phyloP scores from a whole-genome alignment of 306 rosid species.

The Ziziphus jujuba region DNA sequence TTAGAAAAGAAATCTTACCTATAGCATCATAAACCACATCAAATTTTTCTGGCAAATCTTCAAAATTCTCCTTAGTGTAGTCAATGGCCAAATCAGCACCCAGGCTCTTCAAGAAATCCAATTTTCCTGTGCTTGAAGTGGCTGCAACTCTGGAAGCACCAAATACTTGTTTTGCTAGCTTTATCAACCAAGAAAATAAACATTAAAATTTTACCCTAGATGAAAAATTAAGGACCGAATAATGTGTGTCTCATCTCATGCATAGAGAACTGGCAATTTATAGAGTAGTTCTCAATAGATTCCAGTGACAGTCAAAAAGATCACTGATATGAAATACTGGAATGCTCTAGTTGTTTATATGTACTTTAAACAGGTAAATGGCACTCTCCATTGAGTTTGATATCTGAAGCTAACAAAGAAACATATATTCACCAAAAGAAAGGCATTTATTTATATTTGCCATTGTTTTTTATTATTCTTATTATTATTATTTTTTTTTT shows the following conservation, averaged over 20 bases:
- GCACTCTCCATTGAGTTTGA: background rate
- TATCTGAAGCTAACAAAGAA: background rate
- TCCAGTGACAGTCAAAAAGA: too few relatives aligned
- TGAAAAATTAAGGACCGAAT: background rate
- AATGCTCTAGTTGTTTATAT: too few relatives aligned
- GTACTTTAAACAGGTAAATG: too few relatives aligned
- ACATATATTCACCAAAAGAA: too few relatives aligned
- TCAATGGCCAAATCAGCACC: slow-evolving; percentile 91
- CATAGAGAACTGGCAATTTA: too few relatives aligned
- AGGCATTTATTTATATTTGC: background rate
- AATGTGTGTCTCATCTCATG: too few relatives aligned
- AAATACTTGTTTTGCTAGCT: slow-evolving; percentile 91
- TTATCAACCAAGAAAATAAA: slow-evolving; percentile 11
- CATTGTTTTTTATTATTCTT: background rate
- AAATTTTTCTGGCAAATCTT: slow-evolving; percentile 79
- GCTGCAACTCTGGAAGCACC: slow-evolving; percentile 94
- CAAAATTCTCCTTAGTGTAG: slow-evolving; percentile 83
- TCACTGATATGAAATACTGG: too few relatives aligned
- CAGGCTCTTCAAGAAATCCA: slow-evolving; percentile 77
- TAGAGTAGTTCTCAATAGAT: too few relatives aligned
- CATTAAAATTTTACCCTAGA: background rate
- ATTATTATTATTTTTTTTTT: too few relatives aligned
- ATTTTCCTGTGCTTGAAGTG: slow-evolving; percentile 75
- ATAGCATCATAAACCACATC: slow-evolving; percentile 89
- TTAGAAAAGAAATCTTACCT: slow-evolving; percentile 44